Base-by-base conservation (phyloP, 202 grass and related monocot genomes). In the Brachypodium distachyon region DNA sequence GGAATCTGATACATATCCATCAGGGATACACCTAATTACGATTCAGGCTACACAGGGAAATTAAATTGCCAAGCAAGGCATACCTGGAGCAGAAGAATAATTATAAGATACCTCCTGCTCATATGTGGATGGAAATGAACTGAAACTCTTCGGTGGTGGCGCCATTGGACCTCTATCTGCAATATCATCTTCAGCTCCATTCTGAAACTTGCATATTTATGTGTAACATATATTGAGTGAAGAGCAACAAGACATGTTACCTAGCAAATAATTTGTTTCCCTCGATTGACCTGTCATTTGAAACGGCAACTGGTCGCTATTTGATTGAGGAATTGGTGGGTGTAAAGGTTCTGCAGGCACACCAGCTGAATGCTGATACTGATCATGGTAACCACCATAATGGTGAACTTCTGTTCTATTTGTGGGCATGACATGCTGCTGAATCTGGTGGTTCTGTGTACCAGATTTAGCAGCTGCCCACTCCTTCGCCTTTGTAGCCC, bases 11-110 rank as follows among this genome's bases (percentile, higher is more conserved):
- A 43, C 34, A 73, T 77, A 78, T 69, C 80, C 86, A 80, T 22
- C 44, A 84, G 17, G 16, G 28, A 70, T 53, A 70, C 79, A 33
- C 46, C 69, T 61, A 61, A 70, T 47, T 37, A 83, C 48, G 43
- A 79, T 66, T 44, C 54, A 79, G 68, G 67, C 52, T 40, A 41
- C 75, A 62, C 61, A 79, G 77, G 80, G 53, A 73, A 70, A 60
- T 53, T 67, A 88, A 72, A 79, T 73, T 77, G 50, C 70, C 72
- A 84, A 88, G 72, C 82, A 82, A 83, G 40, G 83, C 72, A 81
- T 91, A 91, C 88, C 88, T 91, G 67, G 73, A 79, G 88, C 74
- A 87, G 81, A 91, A 91, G 88, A 84, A 91, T 91, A 87, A 91
- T 84, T 87, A 83, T 89, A 81, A 81, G 88, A 63, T 84, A 91